Evolutionary conservation across 2,329 filamentous ascomycete genomes (phyloP), one percentile per base, ranked within the genome.

Genomic region (Ophiostoma sp.): DNA sequence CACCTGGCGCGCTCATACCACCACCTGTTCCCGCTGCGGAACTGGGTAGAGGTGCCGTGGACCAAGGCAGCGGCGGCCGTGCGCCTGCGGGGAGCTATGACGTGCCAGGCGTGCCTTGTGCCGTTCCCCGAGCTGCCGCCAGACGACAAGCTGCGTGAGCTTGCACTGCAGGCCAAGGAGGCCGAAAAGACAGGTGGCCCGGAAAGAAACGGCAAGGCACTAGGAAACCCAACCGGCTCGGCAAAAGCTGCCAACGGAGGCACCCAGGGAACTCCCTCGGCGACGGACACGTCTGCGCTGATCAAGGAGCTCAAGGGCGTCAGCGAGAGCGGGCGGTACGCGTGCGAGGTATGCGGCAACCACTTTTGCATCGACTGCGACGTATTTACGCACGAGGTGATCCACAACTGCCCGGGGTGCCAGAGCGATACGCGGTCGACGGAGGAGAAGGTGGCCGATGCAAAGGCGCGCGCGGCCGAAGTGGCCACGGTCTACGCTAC

Each of bases 341-440:
- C 91, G 69, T 99, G 95, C 77, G 86, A 89, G 73, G 88, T 89
- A n/a, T 99, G 95, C 78, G 79, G 84, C 3, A 88, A 91, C 70
- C 94, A 98, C 79, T 99, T 98, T 76, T 99, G 95, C 81, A 96
- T 99, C 72, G 95, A 99, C 77, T 99, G 95, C 77, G 95, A 99
- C 77, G 87, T 97, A 38, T 97, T 95, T 79, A 90, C 92, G 38
- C 95, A 99, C 76, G 93, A 97, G 79, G 87, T 96, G 12, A 85
- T 97, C 66, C 94, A 99, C 77, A 98, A 98, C 78, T 99, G 95
- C 75, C 93, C 95, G 0, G 94, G 94, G 0, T 99, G 95, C 77
- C 89, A 87, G 77, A 85, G 84, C 74, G 81, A 81, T 68, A 79
- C 78, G 4, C 75, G 80, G 16, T 47, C 70, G 38, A 42, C 63